Base-by-base conservation (phyloP, 179 eudicot species). In the Heliamphora pulchella region DNA sequence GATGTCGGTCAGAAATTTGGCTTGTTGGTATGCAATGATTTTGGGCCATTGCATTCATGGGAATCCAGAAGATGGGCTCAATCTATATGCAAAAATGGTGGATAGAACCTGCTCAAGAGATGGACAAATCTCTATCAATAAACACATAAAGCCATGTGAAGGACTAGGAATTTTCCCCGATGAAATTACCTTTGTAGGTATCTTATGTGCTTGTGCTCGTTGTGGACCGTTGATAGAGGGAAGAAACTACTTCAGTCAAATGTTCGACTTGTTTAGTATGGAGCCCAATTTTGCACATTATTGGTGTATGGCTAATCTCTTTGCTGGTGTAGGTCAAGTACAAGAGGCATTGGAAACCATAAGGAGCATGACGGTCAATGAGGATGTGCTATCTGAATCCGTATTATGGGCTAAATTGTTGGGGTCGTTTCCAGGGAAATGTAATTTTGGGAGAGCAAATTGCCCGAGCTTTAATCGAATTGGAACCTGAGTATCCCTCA, bases 11-110 rank as follows among this genome's bases (percentile, higher is more conserved):
- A 91, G 81, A 84, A 91, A 86, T 81, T 79, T 92, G 80, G 90
- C 90, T 64, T 87, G 92, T 84, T 92, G 98, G 97, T 92, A 92
- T 85, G 81, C 94, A 53, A 91, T 94, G 95, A 91, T 94, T 80
- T 80, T 92, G 75, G 98, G 98, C 75, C 88, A 91, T 81, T 85
- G 92, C 80, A 82, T 91, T 77, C 87, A 94, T 70, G 98, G 95
- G 17, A 80, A 88, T 84, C 90, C 98, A 66, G 54, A 70, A 55
- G 90, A 87, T 72, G 96, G 94, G 14, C 87, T 92, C 50, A n/a
- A 15, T 76, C 83, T 94, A 18, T 94, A 84, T 75, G 85, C 82
- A 62, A 80, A 82, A 55, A 88, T 94, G 95, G 70, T 86, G 4
- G 81, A 68, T 54, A 72, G 53, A 48, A 74, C 68, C 4, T 73